These are phyloP conservation scores for Skeletonema menzelii DNA, from an alignment of 108 stramenopile genomes.

Conservation along the genomic window DNA sequence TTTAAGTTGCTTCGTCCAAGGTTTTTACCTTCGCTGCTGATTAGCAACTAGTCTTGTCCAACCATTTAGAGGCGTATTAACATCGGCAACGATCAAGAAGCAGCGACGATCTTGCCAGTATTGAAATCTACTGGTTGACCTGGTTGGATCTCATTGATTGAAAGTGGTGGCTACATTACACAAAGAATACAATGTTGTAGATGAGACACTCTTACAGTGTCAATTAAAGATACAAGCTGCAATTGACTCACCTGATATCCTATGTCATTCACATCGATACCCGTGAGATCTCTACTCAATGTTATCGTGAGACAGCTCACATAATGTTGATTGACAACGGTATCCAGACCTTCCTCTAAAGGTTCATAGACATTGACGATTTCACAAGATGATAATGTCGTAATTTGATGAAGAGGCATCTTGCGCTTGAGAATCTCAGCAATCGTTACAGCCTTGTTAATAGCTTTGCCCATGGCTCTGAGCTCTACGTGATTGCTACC, in stretches of 20 bases:
- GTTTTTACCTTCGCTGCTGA: background rate
- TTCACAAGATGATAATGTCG: slow-evolving; percentile 66
- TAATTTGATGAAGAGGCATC: slow-evolving; percentile 82
- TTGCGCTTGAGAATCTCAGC: slow-evolving; percentile 87
- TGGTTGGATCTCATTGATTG: slow-evolving; percentile 45
- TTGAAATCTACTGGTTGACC: slow-evolving; percentile 48
- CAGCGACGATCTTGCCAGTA: slow-evolving; percentile 18
- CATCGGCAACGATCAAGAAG: slow-evolving; percentile 1
- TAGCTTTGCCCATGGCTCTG: slow-evolving; percentile 88
- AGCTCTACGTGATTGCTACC: slow-evolving; percentile 68
- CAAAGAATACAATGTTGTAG: background rate
- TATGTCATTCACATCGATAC: slow-evolving; percentile 64
- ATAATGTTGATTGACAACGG: slow-evolving; percentile 72
- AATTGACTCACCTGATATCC: slow-evolving; percentile 68
- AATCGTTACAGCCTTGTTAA: slow-evolving; percentile 91
- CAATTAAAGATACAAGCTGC: background rate
- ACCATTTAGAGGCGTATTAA: background rate
- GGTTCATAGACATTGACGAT: slow-evolving; percentile 88
- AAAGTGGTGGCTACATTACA: slow-evolving; percentile 38
- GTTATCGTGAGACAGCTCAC: slow-evolving; percentile 81
- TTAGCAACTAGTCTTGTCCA: background rate
- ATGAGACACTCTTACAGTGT: background rate
- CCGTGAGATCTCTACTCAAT: slow-evolving; percentile 52
- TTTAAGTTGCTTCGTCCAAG: background rate
- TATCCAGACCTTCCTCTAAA: slow-evolving; percentile 84